phyloP scores from a whole-genome alignment of 2,329 filamentous ascomycete species.

The Hypoxylon sp. region DNA sequence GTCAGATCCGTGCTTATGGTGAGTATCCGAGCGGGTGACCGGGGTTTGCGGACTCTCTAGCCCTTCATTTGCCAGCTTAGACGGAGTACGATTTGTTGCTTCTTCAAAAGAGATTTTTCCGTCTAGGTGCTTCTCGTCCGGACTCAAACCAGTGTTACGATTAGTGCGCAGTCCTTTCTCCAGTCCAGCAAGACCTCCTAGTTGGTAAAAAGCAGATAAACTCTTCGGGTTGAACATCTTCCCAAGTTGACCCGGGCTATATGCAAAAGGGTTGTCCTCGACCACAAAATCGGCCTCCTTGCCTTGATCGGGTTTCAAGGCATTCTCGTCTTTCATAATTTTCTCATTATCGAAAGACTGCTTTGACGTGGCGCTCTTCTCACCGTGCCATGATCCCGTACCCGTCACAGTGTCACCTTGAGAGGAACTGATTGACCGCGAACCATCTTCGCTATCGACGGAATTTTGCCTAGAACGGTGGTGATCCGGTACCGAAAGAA shows the following conservation, averaged over 20 bases:
- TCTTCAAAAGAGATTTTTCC: constrained; percentile 81
- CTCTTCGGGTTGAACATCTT: constrained; percentile 94
- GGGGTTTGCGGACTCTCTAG: constrained; percentile 44
- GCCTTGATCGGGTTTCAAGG: constrained; percentile 81
- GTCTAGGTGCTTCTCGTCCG: constrained; percentile 78
- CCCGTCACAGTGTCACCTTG: constrained; percentile 75
- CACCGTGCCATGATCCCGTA: constrained; percentile 60
- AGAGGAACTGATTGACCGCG: constrained; percentile 69
- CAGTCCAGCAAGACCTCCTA: constrained; percentile 83
- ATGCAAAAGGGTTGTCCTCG: constrained; percentile 87
- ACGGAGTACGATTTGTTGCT: constrained; percentile 62
- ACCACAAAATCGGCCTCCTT: constrained; percentile 83
- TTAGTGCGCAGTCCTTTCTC: constrained; percentile 84
- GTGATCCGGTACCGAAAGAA: constrained; percentile 76
- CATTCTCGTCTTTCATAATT: constrained; percentile 76
- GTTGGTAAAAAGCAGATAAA: constrained; percentile 81
- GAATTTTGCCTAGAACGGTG: constrained; percentile 76
- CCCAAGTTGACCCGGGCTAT: constrained; percentile 83
- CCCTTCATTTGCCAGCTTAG: constrained; percentile 56
- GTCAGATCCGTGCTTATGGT: constrained; percentile 39
- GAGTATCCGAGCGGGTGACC: constrained; percentile 42
- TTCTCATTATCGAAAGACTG: constrained; percentile 62
- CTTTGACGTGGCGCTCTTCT: constrained; percentile 53
- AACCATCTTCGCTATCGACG: constrained; percentile 75
- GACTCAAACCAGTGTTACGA: constrained; percentile 78